A percentile compares a stretch with the other conserved stretches of the same genome.
These are phyloP conservation scores for Pythium volutum DNA, from an alignment of 352 stramenopile species.

Conservation along the genomic window DNA sequence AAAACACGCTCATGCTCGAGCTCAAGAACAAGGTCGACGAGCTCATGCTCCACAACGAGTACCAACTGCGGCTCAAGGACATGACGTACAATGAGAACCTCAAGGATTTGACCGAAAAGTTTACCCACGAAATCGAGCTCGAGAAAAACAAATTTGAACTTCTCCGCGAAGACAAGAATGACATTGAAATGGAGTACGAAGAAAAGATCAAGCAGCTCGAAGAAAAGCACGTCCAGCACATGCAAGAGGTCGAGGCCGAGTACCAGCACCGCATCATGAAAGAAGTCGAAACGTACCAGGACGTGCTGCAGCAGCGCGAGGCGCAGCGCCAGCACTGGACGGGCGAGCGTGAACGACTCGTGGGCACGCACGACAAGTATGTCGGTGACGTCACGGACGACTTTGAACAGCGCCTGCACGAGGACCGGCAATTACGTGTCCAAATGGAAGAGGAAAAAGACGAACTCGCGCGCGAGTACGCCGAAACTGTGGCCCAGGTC, in stretches of 20 bases:
- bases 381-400: slow-evolving; percentile 89
- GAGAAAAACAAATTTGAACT: slow-evolving; percentile 89
- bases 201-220: slow-evolving; percentile 91
- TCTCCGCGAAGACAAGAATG: slow-evolving; percentile 86
- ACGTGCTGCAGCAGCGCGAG: slow-evolving; percentile 82
- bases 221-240: slow-evolving; percentile 87
- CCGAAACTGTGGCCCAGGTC: slow-evolving; percentile 87
- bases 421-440: slow-evolving; percentile 76
- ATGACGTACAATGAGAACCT: slow-evolving; percentile 96
- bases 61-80: slow-evolving; percentile 93
- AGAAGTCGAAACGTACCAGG: slow-evolving; percentile 90
- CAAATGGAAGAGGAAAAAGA: slow-evolving; percentile 80
- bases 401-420: slow-evolving; percentile 88
- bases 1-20: slow-evolving; percentile 89
- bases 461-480: slow-evolving; percentile 78
- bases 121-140: slow-evolving; percentile 90
- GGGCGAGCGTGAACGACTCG: slow-evolving; percentile 57
- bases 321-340: slow-evolving; percentile 74
- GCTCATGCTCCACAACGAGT: slow-evolving; percentile 93
- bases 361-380: slow-evolving; percentile 76
- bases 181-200: slow-evolving; percentile 91
- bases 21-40: slow-evolving; percentile 95
- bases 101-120: slow-evolving; percentile 94
- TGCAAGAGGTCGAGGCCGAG: slow-evolving; percentile 88
- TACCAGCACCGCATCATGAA: slow-evolving; percentile 94